Base-by-base conservation (phyloP, 2,329 filamentous ascomycete species). In the Exophiala lecanii-corni region DNA sequence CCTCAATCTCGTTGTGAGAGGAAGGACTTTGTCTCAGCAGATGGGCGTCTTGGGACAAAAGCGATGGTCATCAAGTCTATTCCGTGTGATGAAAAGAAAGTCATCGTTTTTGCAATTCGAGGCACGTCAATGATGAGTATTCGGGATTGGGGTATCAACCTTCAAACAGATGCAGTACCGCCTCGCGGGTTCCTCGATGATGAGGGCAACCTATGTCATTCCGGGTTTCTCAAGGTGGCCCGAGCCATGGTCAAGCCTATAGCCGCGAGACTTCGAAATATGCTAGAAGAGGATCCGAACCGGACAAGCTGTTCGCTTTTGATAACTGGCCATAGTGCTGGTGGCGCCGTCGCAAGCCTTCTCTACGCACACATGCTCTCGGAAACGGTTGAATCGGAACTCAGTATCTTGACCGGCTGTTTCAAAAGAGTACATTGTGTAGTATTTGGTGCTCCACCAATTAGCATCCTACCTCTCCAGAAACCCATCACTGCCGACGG, bases 91-190 rank as follows among this genome's bases (percentile, higher is more conserved):
- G 74, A 86, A 56, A 80, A 82, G 68, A 79, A 86, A 59, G 82
- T 82, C 13, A 82, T 94, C 42, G 83, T 94, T 9, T 86, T 94
- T 57, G 86, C 88, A 10, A 86, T 94, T 49, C 79, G 88, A 15
- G 88, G 88, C 15, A 88, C 82, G 1, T 51, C 45, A 19, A 49
- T 47, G 31, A 79, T 86, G 17, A 84, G 79, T 5, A 85, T 92
- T 55, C 80, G 85, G 69, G 88, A 94, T 65, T 94, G 88, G 88
- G 77, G 84, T 2, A 84, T 92, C 34, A 94, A 94, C 61, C 74
- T 92, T 41, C 79, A 85, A 37, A 77, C 77, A 1, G 78, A 75
- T 0, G 86, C 86, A 0, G 71, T 75, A 0, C 72, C 79, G 1
- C 86, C 88, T 0, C 60, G 59, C 0, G 78, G 76, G 1, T 92